Conservation (phyloP, 352 stramenopile species). For the Pythium periplocum region DNA sequence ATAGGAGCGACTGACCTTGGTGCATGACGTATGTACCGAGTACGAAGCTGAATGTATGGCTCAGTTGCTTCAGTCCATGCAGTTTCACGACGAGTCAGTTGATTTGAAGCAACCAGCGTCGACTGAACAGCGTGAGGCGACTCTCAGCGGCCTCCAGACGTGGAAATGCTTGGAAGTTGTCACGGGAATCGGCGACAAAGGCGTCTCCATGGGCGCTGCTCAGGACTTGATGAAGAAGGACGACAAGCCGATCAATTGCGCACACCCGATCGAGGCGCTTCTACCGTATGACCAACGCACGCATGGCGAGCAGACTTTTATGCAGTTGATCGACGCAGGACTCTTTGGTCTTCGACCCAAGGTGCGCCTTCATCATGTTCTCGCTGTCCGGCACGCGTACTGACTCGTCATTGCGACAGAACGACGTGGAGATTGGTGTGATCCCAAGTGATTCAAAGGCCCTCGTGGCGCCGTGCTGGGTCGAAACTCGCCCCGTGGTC, state of each 20-base stretch:
- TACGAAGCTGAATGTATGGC: conserved; percentile 23
- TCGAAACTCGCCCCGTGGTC: conserved; percentile 50
- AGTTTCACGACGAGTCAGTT: conserved; percentile 36
- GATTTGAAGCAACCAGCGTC: neutral
- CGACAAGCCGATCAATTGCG: conserved; percentile 36
- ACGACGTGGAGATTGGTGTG: conserved; percentile 64
- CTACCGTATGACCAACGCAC: conserved; percentile 51
- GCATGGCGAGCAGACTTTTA: conserved; percentile 58
- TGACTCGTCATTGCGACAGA: conserved; percentile 16
- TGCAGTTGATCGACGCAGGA: conserved; percentile 49
- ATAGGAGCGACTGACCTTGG: conserved; percentile 33
- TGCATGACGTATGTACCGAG: conserved; percentile 38
- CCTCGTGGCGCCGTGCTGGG: conserved; percentile 58
- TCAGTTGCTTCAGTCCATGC: conserved; percentile 27
- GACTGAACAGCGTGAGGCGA: neutral
- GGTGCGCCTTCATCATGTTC: conserved; percentile 14
- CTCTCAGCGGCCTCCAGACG: conserved; percentile 43
- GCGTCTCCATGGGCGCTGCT: conserved; percentile 27
- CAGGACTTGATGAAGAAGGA: conserved; percentile 40
- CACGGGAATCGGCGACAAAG: conserved; percentile 24
- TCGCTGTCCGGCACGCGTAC: neutral
- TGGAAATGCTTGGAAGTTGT: conserved; percentile 71
- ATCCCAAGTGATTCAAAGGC: conserved; percentile 44
- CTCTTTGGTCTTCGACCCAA: conserved; percentile 63
- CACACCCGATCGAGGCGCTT: conserved; percentile 45